Percentiles rank a stretch among this genome's conserved stretches.
These are phyloP conservation scores for Trichoderma lentiforme DNA, from an alignment of 2,329 filamentous ascomycete species.

Conservation along the genomic window DNA sequence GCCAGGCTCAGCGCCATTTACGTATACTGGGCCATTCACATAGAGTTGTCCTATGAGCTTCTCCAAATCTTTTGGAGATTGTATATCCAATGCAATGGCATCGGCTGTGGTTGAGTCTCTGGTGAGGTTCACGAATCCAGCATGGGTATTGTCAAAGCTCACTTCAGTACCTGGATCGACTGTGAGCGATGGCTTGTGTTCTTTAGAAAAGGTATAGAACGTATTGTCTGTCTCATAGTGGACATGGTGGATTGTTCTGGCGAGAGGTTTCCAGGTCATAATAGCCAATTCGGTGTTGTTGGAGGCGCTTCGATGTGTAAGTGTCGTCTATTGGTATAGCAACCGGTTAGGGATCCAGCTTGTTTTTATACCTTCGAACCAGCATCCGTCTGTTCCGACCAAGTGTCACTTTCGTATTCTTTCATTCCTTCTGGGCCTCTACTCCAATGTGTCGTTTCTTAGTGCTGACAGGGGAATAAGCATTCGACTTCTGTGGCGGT, in stretches of 20 bases:
- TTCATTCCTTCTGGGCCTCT: no score
- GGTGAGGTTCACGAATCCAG: neutral
- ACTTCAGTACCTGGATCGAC: neutral
- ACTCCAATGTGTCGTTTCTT: no score
- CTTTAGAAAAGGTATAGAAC: neutral
- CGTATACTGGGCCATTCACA: conserved; percentile 42
- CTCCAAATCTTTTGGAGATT: neutral
- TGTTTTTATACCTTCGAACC: neutral
- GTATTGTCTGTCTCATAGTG: neutral
- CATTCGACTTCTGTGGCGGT: neutral
- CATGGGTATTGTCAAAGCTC: conserved; percentile 7
- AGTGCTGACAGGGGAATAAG: neutral
- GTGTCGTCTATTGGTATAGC: neutral
- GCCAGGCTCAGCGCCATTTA: conserved; percentile 48
- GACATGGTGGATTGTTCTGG: neutral
- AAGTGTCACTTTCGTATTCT: neutral
- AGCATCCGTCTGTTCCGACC: neutral
- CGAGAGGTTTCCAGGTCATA: neutral
- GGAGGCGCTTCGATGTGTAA: neutral
- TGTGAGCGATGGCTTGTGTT: neutral
- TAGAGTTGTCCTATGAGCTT: neutral
- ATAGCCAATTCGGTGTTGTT: neutral
- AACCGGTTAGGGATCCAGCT: neutral
- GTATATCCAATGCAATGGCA: neutral
- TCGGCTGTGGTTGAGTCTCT: neutral